These are phyloP conservation scores for Lindgomyces ingoldianus DNA, from an alignment of 495 filamentous ascomycete species.

Conservation along the genomic window DNA sequence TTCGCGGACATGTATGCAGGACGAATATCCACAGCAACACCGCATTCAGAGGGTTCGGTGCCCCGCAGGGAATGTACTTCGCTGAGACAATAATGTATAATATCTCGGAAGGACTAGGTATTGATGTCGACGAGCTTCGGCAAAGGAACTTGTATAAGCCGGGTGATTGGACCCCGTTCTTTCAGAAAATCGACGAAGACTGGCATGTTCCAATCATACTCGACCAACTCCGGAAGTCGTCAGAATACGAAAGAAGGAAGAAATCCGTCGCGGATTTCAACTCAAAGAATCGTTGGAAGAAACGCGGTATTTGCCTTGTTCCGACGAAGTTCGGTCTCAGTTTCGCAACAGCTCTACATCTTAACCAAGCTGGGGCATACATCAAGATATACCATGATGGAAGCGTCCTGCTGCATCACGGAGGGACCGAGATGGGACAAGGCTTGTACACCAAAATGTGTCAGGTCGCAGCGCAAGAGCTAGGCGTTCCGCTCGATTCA, in stretches of 20 bases:
- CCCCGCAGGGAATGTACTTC: slow-evolving; percentile 48
- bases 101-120: slow-evolving; percentile 44
- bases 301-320: slow-evolving; percentile 47
- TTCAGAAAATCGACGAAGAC: slow-evolving; percentile 46
- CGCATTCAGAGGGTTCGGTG: slow-evolving; percentile 49
- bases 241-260: slow-evolving; percentile 43
- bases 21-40: slow-evolving; percentile 51
- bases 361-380: slow-evolving; percentile 47
- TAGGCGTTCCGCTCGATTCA: slow-evolving; percentile 44
- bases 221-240: slow-evolving; percentile 41
- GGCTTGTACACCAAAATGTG: slow-evolving; percentile 50
- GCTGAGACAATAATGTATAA: slow-evolving; percentile 47
- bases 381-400: slow-evolving; percentile 50
- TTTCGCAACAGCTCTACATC: slow-evolving; percentile 48
- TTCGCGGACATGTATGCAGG: slow-evolving; percentile 48
- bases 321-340: slow-evolving; percentile 50
- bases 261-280: slow-evolving; percentile 45
- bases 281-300: slow-evolving; percentile 46
- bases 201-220: slow-evolving; percentile 48
- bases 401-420: slow-evolving; percentile 48
- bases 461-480: slow-evolving; percentile 48
- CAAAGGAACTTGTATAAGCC: slow-evolving; percentile 47
- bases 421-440: slow-evolving; percentile 48
- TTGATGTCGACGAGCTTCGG: slow-evolving; percentile 47
- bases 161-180: slow-evolving; percentile 46